Evolutionary conservation across 2,329 filamentous ascomycete genomes (phyloP).

Genomic region (Kalmusia sp.): DNA sequence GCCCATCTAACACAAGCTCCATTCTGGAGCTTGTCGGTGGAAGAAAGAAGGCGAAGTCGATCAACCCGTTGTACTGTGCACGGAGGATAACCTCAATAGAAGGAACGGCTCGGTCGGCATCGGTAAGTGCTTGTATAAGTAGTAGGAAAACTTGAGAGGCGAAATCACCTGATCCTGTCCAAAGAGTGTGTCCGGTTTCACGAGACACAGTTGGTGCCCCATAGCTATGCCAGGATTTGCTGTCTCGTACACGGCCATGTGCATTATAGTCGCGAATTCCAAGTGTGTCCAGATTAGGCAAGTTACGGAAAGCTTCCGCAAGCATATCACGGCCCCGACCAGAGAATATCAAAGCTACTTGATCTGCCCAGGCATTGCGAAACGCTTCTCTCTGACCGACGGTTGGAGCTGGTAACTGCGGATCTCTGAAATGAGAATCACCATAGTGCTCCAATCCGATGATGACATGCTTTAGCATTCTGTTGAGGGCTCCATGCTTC

Average conservation of each 20-base stretch:
- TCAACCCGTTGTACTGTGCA: conserved; percentile 44
- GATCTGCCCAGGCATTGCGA: conserved; percentile 29
- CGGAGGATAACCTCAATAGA: conserved; percentile 59
- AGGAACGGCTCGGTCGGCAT: conserved; percentile 45
- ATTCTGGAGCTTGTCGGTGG: conserved; percentile 37
- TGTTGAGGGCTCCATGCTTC: conserved; percentile 45
- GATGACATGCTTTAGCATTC: conserved; percentile 57
- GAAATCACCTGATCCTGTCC: conserved; percentile 15
- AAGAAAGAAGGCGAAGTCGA: conserved; percentile 53
- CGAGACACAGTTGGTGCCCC: conserved; percentile 52
- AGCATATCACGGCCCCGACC: conserved; percentile 63
- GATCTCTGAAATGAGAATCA: neutral
- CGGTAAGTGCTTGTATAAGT: conserved; percentile 29
- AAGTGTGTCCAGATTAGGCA: conserved; percentile 63
- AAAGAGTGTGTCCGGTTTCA: conserved; percentile 44
- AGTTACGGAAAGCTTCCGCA: conserved; percentile 61
- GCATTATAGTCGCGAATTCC: conserved; percentile 68
- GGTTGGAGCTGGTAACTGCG: neutral
- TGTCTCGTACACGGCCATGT: conserved; percentile 58
- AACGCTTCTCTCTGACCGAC: conserved; percentile 19
- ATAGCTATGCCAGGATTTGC: conserved; percentile 62
- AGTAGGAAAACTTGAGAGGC: conserved; percentile 24
- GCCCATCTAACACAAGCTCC: conserved; percentile 51
- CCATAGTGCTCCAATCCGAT: conserved; percentile 51
- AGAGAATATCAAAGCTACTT: conserved; percentile 41